Conservation (phyloP, 1,284 basidiomycete genomes). For the Ustilago hordei region DNA sequence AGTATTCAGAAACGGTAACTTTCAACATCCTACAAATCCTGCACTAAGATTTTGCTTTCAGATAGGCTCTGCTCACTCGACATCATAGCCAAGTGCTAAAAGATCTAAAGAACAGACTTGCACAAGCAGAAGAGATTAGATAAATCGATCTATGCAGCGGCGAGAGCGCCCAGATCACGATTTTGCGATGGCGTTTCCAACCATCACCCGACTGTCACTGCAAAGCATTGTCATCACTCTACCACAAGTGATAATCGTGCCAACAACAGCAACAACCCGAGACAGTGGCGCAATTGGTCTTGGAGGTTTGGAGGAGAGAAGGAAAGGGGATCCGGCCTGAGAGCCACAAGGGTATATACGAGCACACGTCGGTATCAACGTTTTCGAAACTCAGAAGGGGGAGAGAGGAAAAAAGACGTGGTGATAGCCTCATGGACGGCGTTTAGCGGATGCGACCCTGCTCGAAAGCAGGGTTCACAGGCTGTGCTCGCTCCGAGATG, state of each 20-base stretch:
- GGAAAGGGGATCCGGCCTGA: neutral
- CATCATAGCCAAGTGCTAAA: neutral
- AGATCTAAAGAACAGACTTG: neutral
- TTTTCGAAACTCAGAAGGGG: constrained; percentile 17
- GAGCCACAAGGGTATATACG: constrained; percentile 40
- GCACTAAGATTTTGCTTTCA: too few species aligned
- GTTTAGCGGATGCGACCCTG: constrained; percentile 35
- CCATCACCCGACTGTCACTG: constrained; percentile 2
- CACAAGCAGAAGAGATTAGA: neutral
- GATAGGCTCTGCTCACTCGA: neutral
- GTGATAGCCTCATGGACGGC: neutral
- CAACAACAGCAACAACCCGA: constrained; percentile 9
- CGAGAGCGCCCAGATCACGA: neutral
- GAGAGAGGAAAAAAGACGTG: constrained; percentile 1
- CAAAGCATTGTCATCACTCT: constrained; percentile 13
- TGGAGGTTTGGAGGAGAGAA: neutral
- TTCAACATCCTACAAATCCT: too few species aligned
- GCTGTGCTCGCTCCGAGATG: constrained; percentile 30
- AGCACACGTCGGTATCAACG: constrained; percentile 43
- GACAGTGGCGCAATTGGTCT: constrained; percentile 4
- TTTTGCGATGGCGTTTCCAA: constrained; percentile 10
- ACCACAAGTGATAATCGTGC: constrained; percentile 31
- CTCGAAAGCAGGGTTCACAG: constrained; percentile 48
- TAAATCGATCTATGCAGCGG: constrained; percentile 8
- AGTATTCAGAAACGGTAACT: neutral